A percentile compares a stretch with the other conserved stretches of the same genome.
Conservation (phyloP, 1,284 basidiomycete species). For the Sanghuangporus sanghuang region DNA sequence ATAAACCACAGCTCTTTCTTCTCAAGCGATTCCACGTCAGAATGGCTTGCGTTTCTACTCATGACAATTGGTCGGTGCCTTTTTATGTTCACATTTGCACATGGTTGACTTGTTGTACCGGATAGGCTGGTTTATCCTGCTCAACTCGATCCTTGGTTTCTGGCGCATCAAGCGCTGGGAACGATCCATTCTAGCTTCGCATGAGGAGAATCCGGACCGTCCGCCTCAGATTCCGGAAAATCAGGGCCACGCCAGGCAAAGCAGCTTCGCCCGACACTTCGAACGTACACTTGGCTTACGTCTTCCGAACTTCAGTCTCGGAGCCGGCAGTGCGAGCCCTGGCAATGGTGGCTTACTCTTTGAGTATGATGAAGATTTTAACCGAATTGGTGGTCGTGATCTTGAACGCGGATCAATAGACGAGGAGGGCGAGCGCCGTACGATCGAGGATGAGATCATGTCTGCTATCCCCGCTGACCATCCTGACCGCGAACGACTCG, state of each 20-base stretch:
- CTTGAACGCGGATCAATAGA: slow-evolving; percentile 17
- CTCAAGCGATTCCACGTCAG: slow-evolving; percentile 51
- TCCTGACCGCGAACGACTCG: slow-evolving; percentile 38
- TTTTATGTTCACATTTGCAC: slow-evolving; percentile 8
- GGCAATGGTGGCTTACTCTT: not conserved
- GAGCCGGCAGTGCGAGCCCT: slow-evolving; percentile 47
- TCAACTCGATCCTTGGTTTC: slow-evolving; percentile 84
- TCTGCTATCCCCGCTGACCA: slow-evolving; percentile 30
- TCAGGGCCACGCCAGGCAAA: slow-evolving; percentile 24
- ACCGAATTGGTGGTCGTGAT: not conserved
- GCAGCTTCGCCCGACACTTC: slow-evolving; percentile 29
- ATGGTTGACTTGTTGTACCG: not conserved
- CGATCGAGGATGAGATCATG: slow-evolving; percentile 16
- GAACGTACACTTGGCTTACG: slow-evolving; percentile 43
- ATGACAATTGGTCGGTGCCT: slow-evolving; percentile 74
- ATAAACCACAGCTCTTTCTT: slow-evolving; percentile 16
- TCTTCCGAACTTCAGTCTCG: slow-evolving; percentile 35
- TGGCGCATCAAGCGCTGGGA: slow-evolving; percentile 92
- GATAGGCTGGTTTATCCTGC: slow-evolving; percentile 84
- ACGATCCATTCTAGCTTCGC: slow-evolving; percentile 59
- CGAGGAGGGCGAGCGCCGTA: slow-evolving; percentile 27
- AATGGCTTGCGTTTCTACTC: slow-evolving; percentile 91
- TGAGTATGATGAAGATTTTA: slow-evolving; percentile 12
- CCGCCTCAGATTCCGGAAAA: slow-evolving; percentile 21
- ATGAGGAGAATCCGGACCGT: slow-evolving; percentile 20